Conservation (phyloP, 2,329 filamentous ascomycete genomes). For the Hypoxylon sp. region DNA sequence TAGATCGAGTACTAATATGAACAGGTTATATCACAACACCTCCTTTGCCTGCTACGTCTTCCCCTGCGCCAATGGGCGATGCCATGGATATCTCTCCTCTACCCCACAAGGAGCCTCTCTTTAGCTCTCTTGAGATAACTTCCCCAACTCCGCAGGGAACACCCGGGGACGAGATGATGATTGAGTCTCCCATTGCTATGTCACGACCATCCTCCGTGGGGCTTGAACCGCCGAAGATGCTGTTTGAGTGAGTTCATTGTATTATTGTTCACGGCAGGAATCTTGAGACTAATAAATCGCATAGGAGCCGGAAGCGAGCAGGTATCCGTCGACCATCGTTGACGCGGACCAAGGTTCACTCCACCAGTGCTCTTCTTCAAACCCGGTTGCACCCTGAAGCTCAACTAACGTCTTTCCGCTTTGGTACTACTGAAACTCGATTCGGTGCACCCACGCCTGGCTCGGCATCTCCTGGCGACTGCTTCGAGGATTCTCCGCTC, state of each 20-base stretch:
- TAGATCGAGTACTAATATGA: conserved; percentile 37
- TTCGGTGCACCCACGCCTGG: conserved; percentile 63
- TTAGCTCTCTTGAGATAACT: conserved; percentile 73
- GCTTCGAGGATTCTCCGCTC: conserved; percentile 83
- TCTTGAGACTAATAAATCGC: conserved; percentile 43
- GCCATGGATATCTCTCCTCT: conserved; percentile 95
- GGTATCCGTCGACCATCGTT: conserved; percentile 80
- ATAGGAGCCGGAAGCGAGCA: conserved; percentile 72
- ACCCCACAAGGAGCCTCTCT: conserved; percentile 83
- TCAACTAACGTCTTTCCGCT: conserved; percentile 80
- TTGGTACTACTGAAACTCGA: conserved; percentile 65
- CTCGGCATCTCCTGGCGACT: conserved; percentile 79
- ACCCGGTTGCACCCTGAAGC: conserved; percentile 71
- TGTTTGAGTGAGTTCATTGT: conserved; percentile 64
- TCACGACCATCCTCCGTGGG: conserved; percentile 57
- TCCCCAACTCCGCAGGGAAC: conserved; percentile 76
- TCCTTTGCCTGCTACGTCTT: conserved; percentile 81
- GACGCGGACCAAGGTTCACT: conserved; percentile 79
- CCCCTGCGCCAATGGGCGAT: conserved; percentile 78
- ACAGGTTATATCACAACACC: conserved; percentile 85
- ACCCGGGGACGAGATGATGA: conserved; percentile 61
- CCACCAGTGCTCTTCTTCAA: conserved; percentile 71
- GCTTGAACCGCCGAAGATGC: conserved; percentile 63
- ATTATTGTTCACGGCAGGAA: neutral
- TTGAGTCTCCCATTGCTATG: conserved; percentile 68